These are phyloP conservation scores for Cutaneotrichosporon spelunceum DNA, from an alignment of 1,284 basidiomycete species.

Conservation along the genomic window DNA sequence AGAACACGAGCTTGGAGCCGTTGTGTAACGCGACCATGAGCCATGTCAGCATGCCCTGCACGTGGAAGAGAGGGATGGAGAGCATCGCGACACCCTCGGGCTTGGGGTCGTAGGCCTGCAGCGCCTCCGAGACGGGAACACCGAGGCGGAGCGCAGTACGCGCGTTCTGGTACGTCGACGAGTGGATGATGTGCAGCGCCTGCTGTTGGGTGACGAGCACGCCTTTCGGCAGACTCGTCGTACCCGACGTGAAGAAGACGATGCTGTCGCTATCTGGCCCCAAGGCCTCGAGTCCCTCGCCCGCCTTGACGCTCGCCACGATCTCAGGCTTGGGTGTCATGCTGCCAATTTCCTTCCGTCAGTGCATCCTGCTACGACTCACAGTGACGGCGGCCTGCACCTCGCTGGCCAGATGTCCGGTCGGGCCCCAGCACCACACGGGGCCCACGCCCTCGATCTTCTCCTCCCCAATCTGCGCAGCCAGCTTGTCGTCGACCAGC, in stretches of 20 bases:
- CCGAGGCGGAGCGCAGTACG: conserved; percentile 22
- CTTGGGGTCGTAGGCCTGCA: conserved; percentile 31
- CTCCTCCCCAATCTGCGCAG: conserved; percentile 26
- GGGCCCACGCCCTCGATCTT: conserved; percentile 5
- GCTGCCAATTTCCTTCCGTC: neutral
- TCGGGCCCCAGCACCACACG: conserved; percentile 11
- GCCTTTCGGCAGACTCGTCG: conserved; percentile 40
- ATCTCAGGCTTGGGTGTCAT: neutral
- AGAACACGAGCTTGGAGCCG: conserved; percentile 40
- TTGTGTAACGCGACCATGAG: conserved; percentile 24
- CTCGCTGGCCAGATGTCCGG: conserved; percentile 3
- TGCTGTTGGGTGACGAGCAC: conserved; percentile 41
- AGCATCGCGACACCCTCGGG: conserved; percentile 24
- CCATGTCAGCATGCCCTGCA: conserved; percentile 31
- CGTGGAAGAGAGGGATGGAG: conserved; percentile 47
- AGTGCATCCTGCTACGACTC: neutral
- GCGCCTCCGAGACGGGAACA: conserved; percentile 27
- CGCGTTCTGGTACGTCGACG: conserved; percentile 23
- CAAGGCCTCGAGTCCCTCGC: conserved; percentile 23
- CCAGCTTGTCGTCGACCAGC: conserved; percentile 36
- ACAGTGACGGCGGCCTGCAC: neutral
- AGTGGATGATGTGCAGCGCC: conserved; percentile 35
- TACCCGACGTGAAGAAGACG: conserved; percentile 42
- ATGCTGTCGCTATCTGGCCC: conserved; percentile 41
- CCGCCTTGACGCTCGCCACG: neutral